phyloP scores from a whole-genome alignment of 2,329 filamentous ascomycete species.

The Mariannaea elegans region DNA sequence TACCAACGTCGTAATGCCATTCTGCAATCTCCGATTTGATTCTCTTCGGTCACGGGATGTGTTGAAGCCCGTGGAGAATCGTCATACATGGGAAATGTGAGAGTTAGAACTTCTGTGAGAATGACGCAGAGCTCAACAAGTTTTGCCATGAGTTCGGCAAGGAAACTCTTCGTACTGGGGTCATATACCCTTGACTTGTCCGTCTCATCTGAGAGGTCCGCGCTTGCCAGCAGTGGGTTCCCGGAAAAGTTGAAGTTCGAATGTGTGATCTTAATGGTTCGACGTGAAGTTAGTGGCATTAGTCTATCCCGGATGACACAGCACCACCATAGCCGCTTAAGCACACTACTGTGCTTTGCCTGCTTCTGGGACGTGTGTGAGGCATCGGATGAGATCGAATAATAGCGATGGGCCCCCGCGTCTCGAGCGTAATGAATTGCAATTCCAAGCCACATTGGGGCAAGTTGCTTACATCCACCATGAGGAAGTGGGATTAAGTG shows the following conservation, averaged over 20 bases:
- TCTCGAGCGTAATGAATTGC: slow-evolving; percentile 38
- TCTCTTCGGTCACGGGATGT: slow-evolving; percentile 6
- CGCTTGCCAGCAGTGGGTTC: slow-evolving; percentile 1
- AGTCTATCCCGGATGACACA: slow-evolving; percentile 37
- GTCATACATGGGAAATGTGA: slow-evolving; percentile 21
- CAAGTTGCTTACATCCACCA: slow-evolving; percentile 35
- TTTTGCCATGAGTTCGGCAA: slow-evolving; percentile 14
- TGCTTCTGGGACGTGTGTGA: slow-evolving; percentile 15
- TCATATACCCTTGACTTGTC: slow-evolving; percentile 20
- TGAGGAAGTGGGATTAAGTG: slow-evolving; percentile 37
- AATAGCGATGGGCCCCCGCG: slow-evolving; percentile 37
- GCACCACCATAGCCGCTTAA: slow-evolving; percentile 39
- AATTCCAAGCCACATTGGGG: slow-evolving; percentile 38
- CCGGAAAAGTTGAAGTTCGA: slow-evolving; percentile 19
- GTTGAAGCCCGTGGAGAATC: slow-evolving; percentile 8
- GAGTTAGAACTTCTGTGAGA: slow-evolving; percentile 19
- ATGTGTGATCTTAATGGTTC: slow-evolving; percentile 20
- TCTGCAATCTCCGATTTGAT: slow-evolving; percentile 24
- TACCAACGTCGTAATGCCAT: slow-evolving; percentile 36
- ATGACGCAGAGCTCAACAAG: slow-evolving; percentile 20
- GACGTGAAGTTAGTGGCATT: slow-evolving; percentile 21
- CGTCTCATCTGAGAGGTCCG: slow-evolving; percentile 13
- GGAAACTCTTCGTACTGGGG: slow-evolving; percentile 9
- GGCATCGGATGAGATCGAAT: slow-evolving; percentile 14
- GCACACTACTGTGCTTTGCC: slow-evolving; percentile 25